Evolutionary conservation across 2,329 filamentous ascomycete species (phyloP).

Genomic region (Pezicula neosporulosa): DNA sequence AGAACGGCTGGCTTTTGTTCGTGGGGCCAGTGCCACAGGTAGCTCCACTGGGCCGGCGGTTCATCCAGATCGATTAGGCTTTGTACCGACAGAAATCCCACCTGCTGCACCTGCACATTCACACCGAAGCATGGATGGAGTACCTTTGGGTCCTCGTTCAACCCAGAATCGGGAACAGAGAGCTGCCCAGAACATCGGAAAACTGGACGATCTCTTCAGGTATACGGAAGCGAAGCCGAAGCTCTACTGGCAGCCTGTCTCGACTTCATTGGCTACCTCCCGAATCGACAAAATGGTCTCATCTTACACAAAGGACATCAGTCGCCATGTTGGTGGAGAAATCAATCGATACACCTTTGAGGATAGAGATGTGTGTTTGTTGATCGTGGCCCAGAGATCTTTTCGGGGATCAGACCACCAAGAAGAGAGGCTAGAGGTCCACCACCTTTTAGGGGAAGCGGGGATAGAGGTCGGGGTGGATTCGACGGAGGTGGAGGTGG

Average conservation of each 20-base stretch:
- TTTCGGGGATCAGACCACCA: constrained; percentile 59
- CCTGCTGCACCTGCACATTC: constrained; percentile 23
- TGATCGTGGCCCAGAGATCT: constrained; percentile 69
- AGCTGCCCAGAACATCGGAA: constrained; percentile 28
- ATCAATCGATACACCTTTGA: constrained; percentile 70
- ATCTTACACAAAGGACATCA: constrained; percentile 33
- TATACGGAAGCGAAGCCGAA: constrained; percentile 60
- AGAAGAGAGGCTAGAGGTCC: constrained; percentile 31
- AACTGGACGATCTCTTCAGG: constrained; percentile 54
- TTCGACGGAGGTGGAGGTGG: constrained; percentile 11
- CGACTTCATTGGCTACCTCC: constrained; percentile 57
- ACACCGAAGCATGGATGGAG: constrained; percentile 19
- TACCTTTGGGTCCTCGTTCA: constrained; percentile 27
- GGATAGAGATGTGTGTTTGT: constrained; percentile 58
- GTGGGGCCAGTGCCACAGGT: no score
- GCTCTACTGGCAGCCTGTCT: constrained; percentile 62
- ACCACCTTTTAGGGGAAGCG: constrained; percentile 8
- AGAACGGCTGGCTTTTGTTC: no score
- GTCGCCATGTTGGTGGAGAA: constrained; percentile 35
- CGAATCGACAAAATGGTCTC: constrained; percentile 59
- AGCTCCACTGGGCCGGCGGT: not conserved
- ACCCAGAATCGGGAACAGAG: constrained; percentile 18
- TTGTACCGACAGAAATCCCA: not conserved
- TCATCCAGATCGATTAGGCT: not conserved
- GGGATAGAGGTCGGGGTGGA: constrained; percentile 27